Conservation (phyloP, 345 rosid genomes). For the Salix suchowensis region DNA sequence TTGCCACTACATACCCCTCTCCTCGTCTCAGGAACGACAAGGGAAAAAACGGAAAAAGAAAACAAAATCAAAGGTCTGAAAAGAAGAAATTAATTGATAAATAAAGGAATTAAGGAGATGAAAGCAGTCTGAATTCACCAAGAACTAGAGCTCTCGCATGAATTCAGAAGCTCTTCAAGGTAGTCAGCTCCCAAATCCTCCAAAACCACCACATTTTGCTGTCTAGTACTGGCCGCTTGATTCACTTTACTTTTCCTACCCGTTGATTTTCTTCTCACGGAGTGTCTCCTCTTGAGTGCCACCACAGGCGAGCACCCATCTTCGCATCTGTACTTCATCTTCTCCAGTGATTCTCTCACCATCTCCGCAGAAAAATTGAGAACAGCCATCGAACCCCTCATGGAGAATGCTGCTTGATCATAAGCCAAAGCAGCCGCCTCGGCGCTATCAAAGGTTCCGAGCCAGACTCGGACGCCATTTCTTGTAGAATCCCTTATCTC, state of each 20-base stretch:
- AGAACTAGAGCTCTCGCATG: constrained; percentile 16
- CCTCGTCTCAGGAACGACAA: neutral
- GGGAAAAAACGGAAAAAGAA: neutral
- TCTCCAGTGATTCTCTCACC: constrained; percentile 39
- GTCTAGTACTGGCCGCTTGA: neutral
- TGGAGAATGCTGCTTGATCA: constrained; percentile 45
- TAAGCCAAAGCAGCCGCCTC: constrained; percentile 48
- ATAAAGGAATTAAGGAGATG: neutral
- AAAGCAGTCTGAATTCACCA: constrained; percentile 9
- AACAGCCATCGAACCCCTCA: constrained; percentile 38
- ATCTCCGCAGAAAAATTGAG: constrained; percentile 42
- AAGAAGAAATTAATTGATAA: neutral
- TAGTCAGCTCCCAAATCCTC: constrained; percentile 43
- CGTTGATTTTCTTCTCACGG: constrained; percentile 32
- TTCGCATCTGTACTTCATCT: constrained; percentile 27
- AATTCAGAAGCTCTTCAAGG: constrained; percentile 34
- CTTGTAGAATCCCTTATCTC: constrained; percentile 45
- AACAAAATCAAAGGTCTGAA: neutral
- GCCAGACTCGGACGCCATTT: constrained; percentile 44
- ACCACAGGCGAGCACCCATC: constrained; percentile 46
- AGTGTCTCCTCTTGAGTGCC: constrained; percentile 39
- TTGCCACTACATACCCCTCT: neutral
- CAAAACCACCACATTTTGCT: constrained; percentile 29
- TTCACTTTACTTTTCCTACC: constrained; percentile 7
- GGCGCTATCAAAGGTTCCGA: constrained; percentile 43